phyloP scores from a whole-genome alignment of 768 basidiomycete species.

The Gloeopeniophorella convolvens region DNA sequence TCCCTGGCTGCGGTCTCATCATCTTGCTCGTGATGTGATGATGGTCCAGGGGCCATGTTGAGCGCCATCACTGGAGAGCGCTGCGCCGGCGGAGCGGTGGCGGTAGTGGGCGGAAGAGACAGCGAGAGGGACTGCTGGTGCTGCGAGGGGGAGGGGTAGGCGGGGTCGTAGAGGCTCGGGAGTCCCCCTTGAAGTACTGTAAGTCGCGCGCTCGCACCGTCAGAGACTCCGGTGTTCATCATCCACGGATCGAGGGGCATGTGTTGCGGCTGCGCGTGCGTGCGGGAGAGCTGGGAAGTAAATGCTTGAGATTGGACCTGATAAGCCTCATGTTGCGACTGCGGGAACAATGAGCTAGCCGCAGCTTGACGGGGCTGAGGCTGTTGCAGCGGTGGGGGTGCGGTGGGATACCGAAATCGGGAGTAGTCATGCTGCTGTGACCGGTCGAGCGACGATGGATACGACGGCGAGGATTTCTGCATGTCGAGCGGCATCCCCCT shows the following conservation, averaged over 20 bases:
- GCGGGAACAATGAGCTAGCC: constrained; percentile 2
- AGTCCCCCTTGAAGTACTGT: background rate
- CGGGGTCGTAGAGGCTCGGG: background rate
- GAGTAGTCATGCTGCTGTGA: background rate
- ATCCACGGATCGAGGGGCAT: background rate
- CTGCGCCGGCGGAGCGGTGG: background rate
- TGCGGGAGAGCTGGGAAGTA: background rate
- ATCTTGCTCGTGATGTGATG: background rate
- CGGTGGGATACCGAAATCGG: background rate
- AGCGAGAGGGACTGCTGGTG: background rate
- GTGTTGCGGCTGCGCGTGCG: background rate
- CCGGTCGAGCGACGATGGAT: background rate
- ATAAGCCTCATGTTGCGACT: background rate
- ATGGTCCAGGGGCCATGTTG: background rate
- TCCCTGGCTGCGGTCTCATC: background rate
- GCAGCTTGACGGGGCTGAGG: constrained; percentile 4
- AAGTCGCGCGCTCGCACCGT: background rate
- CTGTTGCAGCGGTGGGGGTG: constrained; percentile 1
- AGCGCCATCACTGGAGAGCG: background rate
- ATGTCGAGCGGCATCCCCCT: background rate
- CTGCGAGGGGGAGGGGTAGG: background rate
- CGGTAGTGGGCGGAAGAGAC: background rate
- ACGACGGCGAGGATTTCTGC: background rate
- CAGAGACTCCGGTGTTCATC: background rate
- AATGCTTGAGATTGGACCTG: background rate